Evolutionary conservation across 2,329 filamentous ascomycete species (phyloP).

Genomic region (Rhexocercosporidium sp.): DNA sequence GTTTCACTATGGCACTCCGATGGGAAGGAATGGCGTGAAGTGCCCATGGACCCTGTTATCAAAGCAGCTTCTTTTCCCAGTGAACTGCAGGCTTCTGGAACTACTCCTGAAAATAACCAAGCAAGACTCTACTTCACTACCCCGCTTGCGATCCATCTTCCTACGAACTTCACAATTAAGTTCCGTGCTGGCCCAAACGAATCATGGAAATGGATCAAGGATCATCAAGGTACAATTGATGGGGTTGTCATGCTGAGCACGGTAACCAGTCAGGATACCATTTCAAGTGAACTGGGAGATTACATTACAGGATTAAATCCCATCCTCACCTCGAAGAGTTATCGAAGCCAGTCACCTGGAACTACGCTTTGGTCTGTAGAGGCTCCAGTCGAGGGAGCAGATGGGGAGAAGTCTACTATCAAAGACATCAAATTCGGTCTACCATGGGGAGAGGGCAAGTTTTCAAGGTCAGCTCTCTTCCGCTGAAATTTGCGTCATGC

Average conservation of each 20-base stretch:
- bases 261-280: conserved; percentile 34
- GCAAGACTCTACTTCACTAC: conserved; percentile 59
- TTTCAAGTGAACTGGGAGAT: conserved; percentile 42
- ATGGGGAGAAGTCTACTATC: conserved; percentile 61
- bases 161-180: conserved; percentile 72
- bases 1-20: conserved; percentile 75
- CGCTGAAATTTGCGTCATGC: not conserved
- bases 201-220: conserved; percentile 73
- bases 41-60: conserved; percentile 43
- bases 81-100: conserved; percentile 52
- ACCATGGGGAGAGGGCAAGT: conserved; percentile 42
- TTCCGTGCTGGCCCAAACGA: conserved; percentile 60
- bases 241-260: conserved; percentile 63
- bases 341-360: conserved; percentile 68
- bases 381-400: conserved; percentile 58
- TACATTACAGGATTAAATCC: conserved; percentile 64
- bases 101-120: conserved; percentile 39
- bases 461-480: conserved; percentile 37
- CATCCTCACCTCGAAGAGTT: conserved; percentile 57
- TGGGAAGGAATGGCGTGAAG: conserved; percentile 61
- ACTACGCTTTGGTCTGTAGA: conserved; percentile 75
- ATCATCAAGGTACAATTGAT: conserved; percentile 66
- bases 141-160: conserved; percentile 52
- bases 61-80: conserved; percentile 48
- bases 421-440: conserved; percentile 45